Evolutionary conservation across 768 basidiomycete genomes (phyloP).

Genomic region (Leccinellum albellum): DNA sequence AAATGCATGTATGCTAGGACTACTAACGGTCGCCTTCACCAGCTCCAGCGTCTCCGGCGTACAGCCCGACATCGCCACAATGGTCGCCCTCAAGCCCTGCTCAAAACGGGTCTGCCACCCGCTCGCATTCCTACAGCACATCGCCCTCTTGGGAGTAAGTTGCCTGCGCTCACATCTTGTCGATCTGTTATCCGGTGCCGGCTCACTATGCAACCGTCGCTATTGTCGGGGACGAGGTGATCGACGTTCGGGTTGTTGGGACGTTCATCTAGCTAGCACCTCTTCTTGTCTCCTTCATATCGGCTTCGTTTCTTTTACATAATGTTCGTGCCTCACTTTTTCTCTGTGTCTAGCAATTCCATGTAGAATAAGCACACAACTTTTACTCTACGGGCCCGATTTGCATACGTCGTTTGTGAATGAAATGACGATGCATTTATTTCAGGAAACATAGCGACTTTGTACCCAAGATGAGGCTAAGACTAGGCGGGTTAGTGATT

Average conservation of each 20-base stretch:
- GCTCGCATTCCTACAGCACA: slow-evolving; percentile 42
- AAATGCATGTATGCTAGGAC: not conserved
- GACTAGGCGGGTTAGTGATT: not conserved
- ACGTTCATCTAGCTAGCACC: slow-evolving; percentile 24
- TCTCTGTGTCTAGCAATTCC: slow-evolving; percentile 28
- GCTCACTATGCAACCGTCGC: slow-evolving; percentile 4
- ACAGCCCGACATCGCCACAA: slow-evolving; percentile 80
- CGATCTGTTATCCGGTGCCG: slow-evolving; percentile 12
- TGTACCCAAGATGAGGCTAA: not conserved
- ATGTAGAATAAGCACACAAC: slow-evolving; percentile 34
- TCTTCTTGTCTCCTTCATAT: slow-evolving; percentile 19
- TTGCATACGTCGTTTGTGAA: slow-evolving; percentile 2
- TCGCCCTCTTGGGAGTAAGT: slow-evolving; percentile 52
- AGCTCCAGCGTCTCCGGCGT: slow-evolving; percentile 84
- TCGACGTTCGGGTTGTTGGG: slow-evolving; percentile 2
- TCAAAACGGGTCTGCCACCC: slow-evolving; percentile 42
- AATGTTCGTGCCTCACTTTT: slow-evolving; percentile 4
- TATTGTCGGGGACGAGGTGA: slow-evolving; percentile 6
- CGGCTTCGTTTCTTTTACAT: slow-evolving; percentile 5
- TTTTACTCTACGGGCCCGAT: slow-evolving; percentile 24
- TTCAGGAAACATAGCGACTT: not conserved
- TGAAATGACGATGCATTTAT: slow-evolving; percentile 4
- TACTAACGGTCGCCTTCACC: slow-evolving; percentile 15
- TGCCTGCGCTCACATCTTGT: slow-evolving; percentile 1
- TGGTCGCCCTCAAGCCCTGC: slow-evolving; percentile 84